These are phyloP conservation scores for Cytospora mali DNA, from an alignment of 2,329 filamentous ascomycete genomes.

Conservation along the genomic window DNA sequence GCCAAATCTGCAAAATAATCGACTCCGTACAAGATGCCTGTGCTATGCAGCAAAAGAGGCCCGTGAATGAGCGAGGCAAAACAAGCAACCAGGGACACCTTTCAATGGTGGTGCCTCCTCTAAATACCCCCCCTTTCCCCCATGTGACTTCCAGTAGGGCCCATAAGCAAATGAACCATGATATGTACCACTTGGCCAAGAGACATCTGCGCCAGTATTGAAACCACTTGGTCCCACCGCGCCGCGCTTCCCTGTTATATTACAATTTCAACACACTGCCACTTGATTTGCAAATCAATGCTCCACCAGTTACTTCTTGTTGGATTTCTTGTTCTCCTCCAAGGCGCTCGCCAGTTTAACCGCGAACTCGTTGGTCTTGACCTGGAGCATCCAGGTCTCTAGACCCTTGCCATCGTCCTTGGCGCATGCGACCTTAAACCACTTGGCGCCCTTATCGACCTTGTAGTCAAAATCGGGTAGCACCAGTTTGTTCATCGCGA, in stretches of 20 bases:
- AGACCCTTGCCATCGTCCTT: conserved; percentile 60
- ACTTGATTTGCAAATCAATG: background rate
- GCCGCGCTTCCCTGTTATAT: conserved; percentile 9
- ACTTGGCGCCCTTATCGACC: conserved; percentile 56
- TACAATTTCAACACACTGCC: conserved; percentile 9
- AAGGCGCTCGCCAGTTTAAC: conserved; percentile 53
- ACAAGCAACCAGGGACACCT: conserved; percentile 7
- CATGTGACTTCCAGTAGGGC: background rate
- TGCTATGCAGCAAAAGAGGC: conserved; percentile 25
- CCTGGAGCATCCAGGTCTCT: conserved; percentile 72
- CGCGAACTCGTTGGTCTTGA: conserved; percentile 66
- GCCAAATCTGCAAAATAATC: conserved; percentile 1
- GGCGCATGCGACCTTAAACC: conserved; percentile 60
- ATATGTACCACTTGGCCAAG: conserved; percentile 26
- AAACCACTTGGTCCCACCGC: conserved; percentile 27
- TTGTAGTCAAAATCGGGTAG: conserved; percentile 66
- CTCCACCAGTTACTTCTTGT: conserved; percentile 47
- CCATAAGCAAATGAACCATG: conserved; percentile 10
- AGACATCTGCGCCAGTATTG: conserved; percentile 17
- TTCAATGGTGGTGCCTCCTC: background rate
- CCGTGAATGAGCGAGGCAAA: background rate
- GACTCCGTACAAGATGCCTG: conserved; percentile 23
- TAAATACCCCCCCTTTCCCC: background rate
- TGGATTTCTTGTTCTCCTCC: conserved; percentile 58
- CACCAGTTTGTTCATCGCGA: conserved; percentile 72